phyloP scores from a whole-genome alignment of 495 filamentous ascomycete species.

The Aspergillus mulundensis region DNA sequence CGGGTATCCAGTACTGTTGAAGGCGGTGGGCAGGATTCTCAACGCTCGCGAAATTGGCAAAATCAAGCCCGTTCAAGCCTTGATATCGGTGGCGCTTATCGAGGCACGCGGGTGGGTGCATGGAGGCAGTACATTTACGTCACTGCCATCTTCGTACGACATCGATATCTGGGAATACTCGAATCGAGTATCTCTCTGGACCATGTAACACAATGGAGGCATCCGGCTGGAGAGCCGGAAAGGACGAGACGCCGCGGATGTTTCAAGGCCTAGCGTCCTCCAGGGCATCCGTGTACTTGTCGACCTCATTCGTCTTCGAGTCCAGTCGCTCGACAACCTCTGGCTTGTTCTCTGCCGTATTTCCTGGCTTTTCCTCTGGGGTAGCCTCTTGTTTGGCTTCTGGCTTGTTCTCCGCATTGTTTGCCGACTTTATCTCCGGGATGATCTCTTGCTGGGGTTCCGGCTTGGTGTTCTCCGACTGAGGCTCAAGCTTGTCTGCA shows the following conservation, averaged over 20 bases:
- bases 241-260: not conserved
- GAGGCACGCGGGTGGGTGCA: not conserved
- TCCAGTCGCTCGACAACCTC: constrained; percentile 42
- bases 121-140: constrained; percentile 7
- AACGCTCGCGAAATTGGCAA: not conserved
- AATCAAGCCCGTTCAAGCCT: not conserved
- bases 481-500: constrained; percentile 9
- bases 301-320: constrained; percentile 43
- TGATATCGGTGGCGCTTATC: not conserved
- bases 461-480: constrained; percentile 9
- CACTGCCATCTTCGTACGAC: not conserved
- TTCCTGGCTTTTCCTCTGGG: not conserved
- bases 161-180: not conserved
- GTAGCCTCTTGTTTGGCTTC: not conserved
- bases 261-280: constrained; percentile 21
- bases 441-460: not conserved
- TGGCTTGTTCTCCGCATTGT: constrained; percentile 2
- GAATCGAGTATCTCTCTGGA: not conserved
- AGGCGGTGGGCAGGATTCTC: constrained; percentile 8
- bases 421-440: not conserved
- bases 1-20: constrained; percentile 38
- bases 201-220: not conserved
- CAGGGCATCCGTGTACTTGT: constrained; percentile 60
- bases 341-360: not conserved
- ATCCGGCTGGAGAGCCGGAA: not conserved